Base-by-base conservation (phyloP, 176 grass and related monocot genomes). In the Oryza meyeriana region DNA sequence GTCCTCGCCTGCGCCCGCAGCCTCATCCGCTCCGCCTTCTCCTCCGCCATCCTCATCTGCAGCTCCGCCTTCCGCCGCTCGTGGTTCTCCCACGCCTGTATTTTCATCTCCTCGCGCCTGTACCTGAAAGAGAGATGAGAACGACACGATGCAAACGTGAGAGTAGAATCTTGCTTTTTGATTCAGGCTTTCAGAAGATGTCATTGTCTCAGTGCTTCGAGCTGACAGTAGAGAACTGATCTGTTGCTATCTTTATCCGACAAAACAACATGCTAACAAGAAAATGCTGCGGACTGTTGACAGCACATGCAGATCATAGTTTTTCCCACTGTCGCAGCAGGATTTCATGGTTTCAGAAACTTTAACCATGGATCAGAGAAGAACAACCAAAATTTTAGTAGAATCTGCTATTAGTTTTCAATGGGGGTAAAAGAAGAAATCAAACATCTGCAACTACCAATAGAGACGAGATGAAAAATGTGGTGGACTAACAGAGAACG, bases 11-110 rank as follows among this genome's bases (percentile, higher is more conserved):
- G 92, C 20, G 89, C 88, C 58, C 92, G 83, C 24, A 82, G 78
- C 67, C 89, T 97, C 77, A 85, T 84, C 77, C 88, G 92, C 47
- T 97, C 94, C 4, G 89, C 92, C 85, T 88, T 97, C 0, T 92
- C 94, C 94, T 97, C 92, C 24, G 85, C 68, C 77, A 14, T 94
- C 65, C 79, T 94, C 92, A 97, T 89, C 30, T 89, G 83, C 64
- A 85, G 81, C 86, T 94, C 94, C 63, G 89, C 89, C 76, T 89
- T 97, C 42, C 90, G 86, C 59, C 91, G 88, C 26, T 92, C 90
- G 35, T 91, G 92, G 42, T 97, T 90, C 48, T 92, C 94, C 92
- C 94, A 92, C 11, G 85, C 94, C 73, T 92, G 90, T 83, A 97
- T 97, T 17, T 86, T 90, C 92, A 92, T 84, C 78, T 94, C 92